Conservation (phyloP, 257 asterid species). For the Craterostigma plantagineum region DNA sequence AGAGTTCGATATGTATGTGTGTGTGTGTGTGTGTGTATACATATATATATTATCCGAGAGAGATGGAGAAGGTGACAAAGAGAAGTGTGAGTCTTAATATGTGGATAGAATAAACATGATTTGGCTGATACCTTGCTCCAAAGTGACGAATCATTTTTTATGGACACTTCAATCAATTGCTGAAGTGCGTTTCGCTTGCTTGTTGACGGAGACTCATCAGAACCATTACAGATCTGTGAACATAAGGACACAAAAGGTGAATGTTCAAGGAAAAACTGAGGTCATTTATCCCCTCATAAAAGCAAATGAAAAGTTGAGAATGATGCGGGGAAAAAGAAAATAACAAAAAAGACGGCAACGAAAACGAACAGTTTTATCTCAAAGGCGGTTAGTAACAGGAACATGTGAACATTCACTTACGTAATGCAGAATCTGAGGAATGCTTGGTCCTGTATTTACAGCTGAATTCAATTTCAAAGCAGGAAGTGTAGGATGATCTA, state of each 20-base stretch:
- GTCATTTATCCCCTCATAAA: too few relatives aligned
- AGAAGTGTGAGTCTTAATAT: constrained; percentile 1
- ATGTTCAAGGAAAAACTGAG: not conserved
- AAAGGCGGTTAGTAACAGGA: too few relatives aligned
- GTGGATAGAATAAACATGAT: not conserved
- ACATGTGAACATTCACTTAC: constrained; percentile 14
- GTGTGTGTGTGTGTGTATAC: too few relatives aligned
- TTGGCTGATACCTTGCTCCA: constrained; percentile 66
- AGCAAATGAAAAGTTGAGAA: too few relatives aligned
- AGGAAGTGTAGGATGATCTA: constrained; percentile 35
- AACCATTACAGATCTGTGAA: constrained; percentile 63
- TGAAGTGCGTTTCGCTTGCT: constrained; percentile 65
- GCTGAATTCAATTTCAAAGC: constrained; percentile 31
- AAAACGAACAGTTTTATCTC: too few relatives aligned
- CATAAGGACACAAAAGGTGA: constrained; percentile 4
- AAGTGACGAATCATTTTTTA: constrained; percentile 41
- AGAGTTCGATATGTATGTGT: too few relatives aligned
- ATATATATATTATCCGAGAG: too few relatives aligned
- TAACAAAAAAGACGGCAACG: too few relatives aligned
- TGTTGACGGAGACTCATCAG: constrained; percentile 42
- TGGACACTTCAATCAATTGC: constrained; percentile 76
- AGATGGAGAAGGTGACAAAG: constrained; percentile 7
- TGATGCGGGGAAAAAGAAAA: too few relatives aligned
- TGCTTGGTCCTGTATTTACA: constrained; percentile 60
- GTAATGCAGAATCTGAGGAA: constrained; percentile 90